Percentiles rank a stretch among this genome's conserved stretches.
Evolutionary conservation across 2,329 filamentous ascomycete genomes (phyloP).

Genomic region (Fusarium verrucosum): DNA sequence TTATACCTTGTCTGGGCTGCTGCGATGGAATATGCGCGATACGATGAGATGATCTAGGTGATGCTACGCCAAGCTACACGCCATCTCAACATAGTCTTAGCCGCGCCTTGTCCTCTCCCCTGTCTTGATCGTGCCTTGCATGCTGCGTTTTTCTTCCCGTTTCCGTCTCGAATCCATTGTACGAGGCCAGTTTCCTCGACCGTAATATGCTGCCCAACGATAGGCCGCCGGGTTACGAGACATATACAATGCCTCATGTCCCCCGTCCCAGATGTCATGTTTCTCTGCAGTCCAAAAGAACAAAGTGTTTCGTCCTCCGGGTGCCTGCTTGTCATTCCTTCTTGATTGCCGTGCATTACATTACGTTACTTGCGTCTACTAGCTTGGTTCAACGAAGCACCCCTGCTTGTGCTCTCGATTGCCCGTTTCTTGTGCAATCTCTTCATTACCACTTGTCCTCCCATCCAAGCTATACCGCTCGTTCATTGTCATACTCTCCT

Average conservation of each 20-base stretch:
- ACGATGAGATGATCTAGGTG: constrained; percentile 28
- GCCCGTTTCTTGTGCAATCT: constrained; percentile 33
- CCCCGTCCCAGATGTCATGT: constrained; percentile 26
- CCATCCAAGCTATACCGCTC: constrained; percentile 19
- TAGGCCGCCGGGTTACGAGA: constrained; percentile 28
- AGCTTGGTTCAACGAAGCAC: constrained; percentile 1
- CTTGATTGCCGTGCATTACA: constrained; percentile 26
- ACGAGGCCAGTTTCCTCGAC: constrained; percentile 41
- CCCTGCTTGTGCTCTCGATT: constrained; percentile 35
- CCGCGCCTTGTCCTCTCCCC: constrained; percentile 29
- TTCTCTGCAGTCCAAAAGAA: constrained; percentile 23
- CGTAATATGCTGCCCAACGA: constrained; percentile 33
- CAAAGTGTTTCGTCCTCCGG: constrained; percentile 38
- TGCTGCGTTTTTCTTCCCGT: constrained; percentile 14
- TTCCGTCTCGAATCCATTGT: constrained; percentile 18
- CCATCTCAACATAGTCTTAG: constrained; percentile 17
- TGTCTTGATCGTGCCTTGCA: constrained; percentile 25
- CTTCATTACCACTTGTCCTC: constrained; percentile 42
- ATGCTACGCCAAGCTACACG: constrained; percentile 20
- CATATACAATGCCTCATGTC: constrained; percentile 31
- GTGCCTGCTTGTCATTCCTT: constrained; percentile 32
- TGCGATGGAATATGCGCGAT: constrained; percentile 31
- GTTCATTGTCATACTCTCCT: constrained; percentile 38
- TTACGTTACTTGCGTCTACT: constrained; percentile 4
- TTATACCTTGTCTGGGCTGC: constrained; percentile 11